A percentile compares a stretch with the other conserved stretches of the same genome.
Evolutionary conservation across 176 grass and related monocot species (phyloP).

Genomic region (Zea luxurians): DNA sequence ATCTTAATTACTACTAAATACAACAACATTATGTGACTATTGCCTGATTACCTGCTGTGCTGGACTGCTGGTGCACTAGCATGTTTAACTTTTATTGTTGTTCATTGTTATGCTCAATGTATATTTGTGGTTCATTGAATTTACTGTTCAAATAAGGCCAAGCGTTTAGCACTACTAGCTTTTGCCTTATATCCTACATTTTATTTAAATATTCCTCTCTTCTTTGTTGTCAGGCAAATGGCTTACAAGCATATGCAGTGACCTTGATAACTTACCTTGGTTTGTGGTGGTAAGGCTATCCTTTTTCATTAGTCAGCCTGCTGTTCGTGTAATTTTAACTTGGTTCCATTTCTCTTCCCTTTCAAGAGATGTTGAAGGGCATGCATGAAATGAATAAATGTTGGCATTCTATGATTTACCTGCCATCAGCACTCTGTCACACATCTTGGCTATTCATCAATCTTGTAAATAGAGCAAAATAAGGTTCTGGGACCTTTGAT

Average conservation of each 20-base stretch:
- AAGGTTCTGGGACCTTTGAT: background rate
- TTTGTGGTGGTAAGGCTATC: slow-evolving; percentile 89
- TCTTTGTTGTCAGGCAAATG: slow-evolving; percentile 72
- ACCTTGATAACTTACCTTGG: slow-evolving; percentile 77
- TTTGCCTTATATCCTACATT: background rate
- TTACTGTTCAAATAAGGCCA: background rate
- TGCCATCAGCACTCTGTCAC: background rate
- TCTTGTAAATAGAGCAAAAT: background rate
- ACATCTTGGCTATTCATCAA: background rate
- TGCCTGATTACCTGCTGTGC: background rate
- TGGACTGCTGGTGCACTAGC: background rate
- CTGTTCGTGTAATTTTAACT: background rate
- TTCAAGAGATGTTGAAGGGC: background rate
- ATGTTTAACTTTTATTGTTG: background rate
- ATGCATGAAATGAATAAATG: background rate
- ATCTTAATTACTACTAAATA: background rate
- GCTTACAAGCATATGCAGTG: slow-evolving; percentile 93
- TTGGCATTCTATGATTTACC: background rate
- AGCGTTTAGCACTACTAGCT: background rate
- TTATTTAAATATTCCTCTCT: background rate
- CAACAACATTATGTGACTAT: background rate
- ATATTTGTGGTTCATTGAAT: background rate
- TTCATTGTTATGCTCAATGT: background rate
- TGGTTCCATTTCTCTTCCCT: background rate
- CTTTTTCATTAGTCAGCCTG: background rate